Base-by-base conservation (phyloP, 192 early-diverging fungal genomes). In the Phlyctochytrium planicorne region DNA sequence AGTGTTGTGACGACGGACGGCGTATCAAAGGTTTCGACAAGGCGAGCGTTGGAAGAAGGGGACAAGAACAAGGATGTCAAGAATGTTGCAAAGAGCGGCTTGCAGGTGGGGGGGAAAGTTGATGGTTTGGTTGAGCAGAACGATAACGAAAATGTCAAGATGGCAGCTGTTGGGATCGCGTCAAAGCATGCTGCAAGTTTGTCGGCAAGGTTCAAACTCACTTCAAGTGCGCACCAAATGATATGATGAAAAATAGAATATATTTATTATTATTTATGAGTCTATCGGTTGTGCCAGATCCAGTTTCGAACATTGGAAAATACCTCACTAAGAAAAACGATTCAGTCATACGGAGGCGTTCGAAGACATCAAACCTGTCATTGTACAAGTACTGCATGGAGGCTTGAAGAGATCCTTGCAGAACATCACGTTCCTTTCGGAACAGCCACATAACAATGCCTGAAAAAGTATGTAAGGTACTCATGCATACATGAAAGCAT, bases 311-410 rank as follows among this genome's bases (percentile, higher is more conserved):
- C 66, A 24, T 64, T 71, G 52, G 70, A 64, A 60, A 75, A 75
- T 34, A 40, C 65, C 36, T 75, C 74, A 2, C 64, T 57, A n/a
- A n/a, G 40, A n/a, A 25, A 29, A 57, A 57, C 10, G 10, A 27
- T 10, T 57, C 14, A 14, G 55, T 57, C 4, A 57, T 29, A 25
- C 27, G 20, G 10, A 14, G 12, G 40, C 40, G 27, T 29, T 6
- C 27, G 10, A 29, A 14, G 12, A 20, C 16, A 57, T 20, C 25
- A 27, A 20, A 57, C 55, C 55, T 94, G 69, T 97, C 95, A 35
- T 89, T 84, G 78, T 97, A 97, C 29, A 97, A 80, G 66, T 97
- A 97, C 62, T 91, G 88, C 96, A 98, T 98, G 25, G 93, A 95
- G 37, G 90, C 84, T 77, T 90, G 89, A 34, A 98, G 82, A n/a